Evolutionary conservation across 2,329 filamentous ascomycete genomes (phyloP), one percentile per base, ranked within the genome.

Genomic region (Penicillium sp.): DNA sequence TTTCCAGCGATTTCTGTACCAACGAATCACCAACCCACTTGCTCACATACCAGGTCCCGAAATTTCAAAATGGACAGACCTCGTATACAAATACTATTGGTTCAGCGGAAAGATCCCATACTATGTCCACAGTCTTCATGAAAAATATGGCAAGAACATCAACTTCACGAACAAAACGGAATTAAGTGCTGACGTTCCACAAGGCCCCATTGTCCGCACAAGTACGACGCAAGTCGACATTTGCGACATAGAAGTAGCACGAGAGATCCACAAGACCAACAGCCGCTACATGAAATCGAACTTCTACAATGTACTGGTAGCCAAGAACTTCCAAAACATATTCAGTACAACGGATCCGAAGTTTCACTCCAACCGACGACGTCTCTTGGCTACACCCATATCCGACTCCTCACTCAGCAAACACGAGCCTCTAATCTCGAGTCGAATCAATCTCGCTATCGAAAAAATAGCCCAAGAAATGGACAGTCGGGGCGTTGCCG

Each of bases 401-500:
- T 62, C 67, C 11, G 62, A 68, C 37, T 59, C 61, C 1, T 62
- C 65, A 1, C 50, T 69, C 2, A 55, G 33, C 9, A 65, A 69
- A 1, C 67, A 76, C 78, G 57, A 78, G 74, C 14, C 76, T 76
- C 45, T 68, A 65, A 70, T 84, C 10, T 61, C 73, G 3, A 62
- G 60, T 0, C 76, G 74, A 19, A 71, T 78, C 0, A 64, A 71
- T 0, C 59, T 80, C 10, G 68, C 80, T 0, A 71, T 84, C 1
- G 31, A 74, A 2, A 72, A 69, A 47, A 84, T 85, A 22, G 66
- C 58, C 0, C 67, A 76, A n/a, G 81, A 85, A 48, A 74, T 78
- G 58, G 55, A 73, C 60, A 64, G 50, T 16, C 62, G 62, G 0
- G 74, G 78, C 0, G 69, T 58, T 0, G 73, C 70, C 0, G 82